phyloP scores from a whole-genome alignment of 2,329 filamentous ascomycete species.

The Colletotrichum magnum region DNA sequence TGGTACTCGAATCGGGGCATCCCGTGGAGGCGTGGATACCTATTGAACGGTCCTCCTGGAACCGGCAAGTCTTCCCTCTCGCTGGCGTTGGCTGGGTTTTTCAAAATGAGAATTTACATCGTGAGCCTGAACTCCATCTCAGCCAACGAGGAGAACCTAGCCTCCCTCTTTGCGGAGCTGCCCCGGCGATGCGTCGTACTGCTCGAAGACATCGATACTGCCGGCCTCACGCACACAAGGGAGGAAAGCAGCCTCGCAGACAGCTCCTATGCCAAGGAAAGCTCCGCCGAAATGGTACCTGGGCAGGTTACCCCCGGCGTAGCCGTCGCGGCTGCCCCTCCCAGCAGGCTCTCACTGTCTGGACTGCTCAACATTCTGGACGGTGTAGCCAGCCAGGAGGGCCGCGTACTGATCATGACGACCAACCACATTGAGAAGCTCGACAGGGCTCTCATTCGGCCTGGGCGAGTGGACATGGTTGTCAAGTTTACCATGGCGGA shows the following conservation, averaged over 20 bases:
- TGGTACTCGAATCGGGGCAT: constrained; percentile 91
- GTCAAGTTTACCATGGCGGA: constrained; percentile 71
- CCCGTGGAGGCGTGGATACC: constrained; percentile 86
- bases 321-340: constrained; percentile 42
- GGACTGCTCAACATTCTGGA: constrained; percentile 87
- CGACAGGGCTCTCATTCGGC: constrained; percentile 73
- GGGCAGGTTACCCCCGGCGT: constrained; percentile 51
- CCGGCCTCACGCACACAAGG: constrained; percentile 75
- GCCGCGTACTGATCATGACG: constrained; percentile 75
- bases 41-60: constrained; percentile 85
- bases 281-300: constrained; percentile 48
- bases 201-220: constrained; percentile 83
- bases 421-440: constrained; percentile 75
- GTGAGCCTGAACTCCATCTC: constrained; percentile 75
- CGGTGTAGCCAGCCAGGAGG: constrained; percentile 76
- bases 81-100: constrained; percentile 78
- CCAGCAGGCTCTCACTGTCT: constrained; percentile 74
- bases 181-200: constrained; percentile 80
- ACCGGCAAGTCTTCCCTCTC: constrained; percentile 84
- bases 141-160: constrained; percentile 76
- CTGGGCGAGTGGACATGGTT: constrained; percentile 73
- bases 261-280: constrained; percentile 39
- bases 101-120: constrained; percentile 80
- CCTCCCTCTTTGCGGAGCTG: constrained; percentile 74
- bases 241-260: constrained; percentile 47